phyloP scores from a whole-genome alignment of 371 early-diverging fungal genomes.

The Coemansia sp. region DNA sequence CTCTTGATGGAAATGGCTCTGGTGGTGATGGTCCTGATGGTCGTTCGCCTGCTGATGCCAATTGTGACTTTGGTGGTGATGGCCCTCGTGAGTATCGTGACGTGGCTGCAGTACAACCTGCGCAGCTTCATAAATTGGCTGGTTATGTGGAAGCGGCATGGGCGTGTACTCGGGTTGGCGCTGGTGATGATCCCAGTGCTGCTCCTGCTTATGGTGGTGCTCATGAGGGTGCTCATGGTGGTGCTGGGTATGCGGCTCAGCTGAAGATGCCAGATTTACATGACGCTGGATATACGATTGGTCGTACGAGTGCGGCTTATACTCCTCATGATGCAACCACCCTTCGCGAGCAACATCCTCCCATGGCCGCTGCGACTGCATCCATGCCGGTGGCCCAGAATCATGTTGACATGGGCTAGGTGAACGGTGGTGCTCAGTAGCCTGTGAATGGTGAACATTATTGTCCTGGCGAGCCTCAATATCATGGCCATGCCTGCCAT shows the following conservation, averaged over 20 bases:
- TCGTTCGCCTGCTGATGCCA: constrained; percentile 7
- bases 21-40: not conserved
- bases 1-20: not conserved
- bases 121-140: constrained; percentile 41
- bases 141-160: constrained; percentile 21
- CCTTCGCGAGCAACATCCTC: constrained; percentile 51
- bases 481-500: not conserved
- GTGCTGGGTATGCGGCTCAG: constrained; percentile 21
- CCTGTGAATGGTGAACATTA: not conserved
- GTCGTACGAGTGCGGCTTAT: constrained; percentile 49
- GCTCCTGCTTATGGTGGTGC: constrained; percentile 10
- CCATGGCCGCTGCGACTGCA: constrained; percentile 49
- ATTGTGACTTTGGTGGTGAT: constrained; percentile 11
- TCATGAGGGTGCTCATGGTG: constrained; percentile 9
- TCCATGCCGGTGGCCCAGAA: constrained; percentile 26
- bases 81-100: not conserved
- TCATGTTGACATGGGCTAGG: not conserved
- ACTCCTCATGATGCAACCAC: constrained; percentile 45
- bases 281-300: constrained; percentile 45
- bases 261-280: constrained; percentile 9
- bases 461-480: not conserved
- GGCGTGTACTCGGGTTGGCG: constrained; percentile 15
- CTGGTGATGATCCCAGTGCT: constrained; percentile 16
- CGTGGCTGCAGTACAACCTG: constrained; percentile 42
- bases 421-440: not conserved